A percentile compares a stretch with the other conserved stretches of the same genome.
These are phyloP conservation scores for Sporothrix schenckii DNA, from an alignment of 2,329 filamentous ascomycete species.

Conservation along the genomic window DNA sequence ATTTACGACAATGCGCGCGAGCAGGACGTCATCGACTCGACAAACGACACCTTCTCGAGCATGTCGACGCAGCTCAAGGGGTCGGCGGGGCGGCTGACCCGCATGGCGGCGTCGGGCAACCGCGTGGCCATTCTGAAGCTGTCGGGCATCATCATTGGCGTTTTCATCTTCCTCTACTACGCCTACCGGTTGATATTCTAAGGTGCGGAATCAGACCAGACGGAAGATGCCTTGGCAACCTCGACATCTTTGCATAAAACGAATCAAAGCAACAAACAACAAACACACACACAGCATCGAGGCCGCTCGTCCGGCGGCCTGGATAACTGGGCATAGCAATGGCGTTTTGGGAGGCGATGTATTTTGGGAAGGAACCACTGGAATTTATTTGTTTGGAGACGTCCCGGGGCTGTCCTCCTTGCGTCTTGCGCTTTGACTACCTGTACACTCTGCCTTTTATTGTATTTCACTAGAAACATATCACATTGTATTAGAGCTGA, in stretches of 20 bases:
- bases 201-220: slow-evolving; percentile 30
- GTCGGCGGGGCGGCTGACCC: slow-evolving; percentile 76
- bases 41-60: slow-evolving; percentile 88
- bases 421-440: not conserved
- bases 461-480: not conserved
- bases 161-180: slow-evolving; percentile 76
- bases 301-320: not conserved
- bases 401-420: not conserved
- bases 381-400: slow-evolving; percentile 9
- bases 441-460: not conserved
- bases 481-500: too few relatives aligned
- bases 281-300: slow-evolving; percentile 12
- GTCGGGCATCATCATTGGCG: slow-evolving; percentile 75
- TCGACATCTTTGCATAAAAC: not conserved
- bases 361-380: not conserved
- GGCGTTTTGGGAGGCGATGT: slow-evolving; percentile 30
- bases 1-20: slow-evolving; percentile 95
- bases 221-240: not conserved
- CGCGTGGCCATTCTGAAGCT: slow-evolving; percentile 90
- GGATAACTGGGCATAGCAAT: slow-evolving; percentile 32
- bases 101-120: slow-evolving; percentile 91
- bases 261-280: not conserved
- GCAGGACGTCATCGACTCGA: slow-evolving; percentile 85
- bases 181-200: slow-evolving; percentile 65
- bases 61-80: slow-evolving; percentile 83